A percentile compares a stretch with the other conserved stretches of the same genome.
phyloP scores from a whole-genome alignment of 2,329 filamentous ascomycete genomes.

The Colletotrichum nymphaeae region DNA sequence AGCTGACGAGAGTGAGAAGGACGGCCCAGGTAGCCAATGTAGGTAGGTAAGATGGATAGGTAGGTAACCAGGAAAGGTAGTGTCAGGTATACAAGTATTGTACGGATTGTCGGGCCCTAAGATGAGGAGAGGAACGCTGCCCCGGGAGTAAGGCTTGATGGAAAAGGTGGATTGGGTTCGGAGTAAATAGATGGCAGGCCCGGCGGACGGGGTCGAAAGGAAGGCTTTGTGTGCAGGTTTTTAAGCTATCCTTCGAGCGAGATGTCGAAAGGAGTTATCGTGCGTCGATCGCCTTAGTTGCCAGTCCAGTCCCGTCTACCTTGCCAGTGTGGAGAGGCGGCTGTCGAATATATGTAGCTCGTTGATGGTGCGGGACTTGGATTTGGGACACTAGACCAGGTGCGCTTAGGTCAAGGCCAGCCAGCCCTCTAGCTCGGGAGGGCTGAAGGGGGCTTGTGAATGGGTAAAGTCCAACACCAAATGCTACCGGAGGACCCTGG shows the following conservation, averaged over 20 bases:
- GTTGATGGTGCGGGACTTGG: constrained; percentile 36
- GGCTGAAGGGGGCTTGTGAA: constrained; percentile 48
- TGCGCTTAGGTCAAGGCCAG: constrained; percentile 42
- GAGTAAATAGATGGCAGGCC: constrained; percentile 9
- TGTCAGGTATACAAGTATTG: background rate
- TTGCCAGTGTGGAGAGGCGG: constrained; percentile 30
- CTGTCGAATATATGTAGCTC: constrained; percentile 37
- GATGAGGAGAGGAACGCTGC: background rate
- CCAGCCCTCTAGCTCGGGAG: constrained; percentile 49
- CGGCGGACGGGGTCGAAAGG: constrained; percentile 23
- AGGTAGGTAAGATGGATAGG: background rate
- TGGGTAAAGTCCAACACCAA: constrained; percentile 26
- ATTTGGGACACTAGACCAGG: constrained; percentile 42
- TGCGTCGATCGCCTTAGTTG: constrained; percentile 34
- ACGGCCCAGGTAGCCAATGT: background rate
- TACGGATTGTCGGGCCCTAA: background rate
- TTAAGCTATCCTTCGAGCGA: constrained; percentile 32
- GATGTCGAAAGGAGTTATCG: constrained; percentile 36
- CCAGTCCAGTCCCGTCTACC: constrained; percentile 27
- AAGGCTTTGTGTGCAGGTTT: constrained; percentile 34
- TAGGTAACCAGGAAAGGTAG: background rate
- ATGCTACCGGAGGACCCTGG: constrained; percentile 29
- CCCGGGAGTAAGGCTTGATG: background rate
- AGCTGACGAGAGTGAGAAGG: background rate
- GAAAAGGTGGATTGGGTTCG: background rate